Base-by-base conservation (phyloP, 805 yeast species). In the Hanseniaspora guilliermondii region DNA sequence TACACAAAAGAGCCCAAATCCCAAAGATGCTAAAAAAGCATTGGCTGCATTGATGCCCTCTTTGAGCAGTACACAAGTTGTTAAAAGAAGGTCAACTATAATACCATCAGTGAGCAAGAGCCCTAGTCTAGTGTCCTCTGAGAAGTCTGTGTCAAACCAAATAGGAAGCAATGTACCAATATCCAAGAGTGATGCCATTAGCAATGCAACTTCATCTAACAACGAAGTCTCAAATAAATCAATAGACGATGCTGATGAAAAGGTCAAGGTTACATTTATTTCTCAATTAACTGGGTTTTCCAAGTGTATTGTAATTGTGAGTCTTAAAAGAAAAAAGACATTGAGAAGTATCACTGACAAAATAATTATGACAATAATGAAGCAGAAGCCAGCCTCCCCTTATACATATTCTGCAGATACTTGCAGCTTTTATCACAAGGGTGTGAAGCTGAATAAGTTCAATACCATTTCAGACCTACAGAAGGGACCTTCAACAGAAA, bases 311-410 rank as follows among this genome's bases (percentile, higher is more conserved):
- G 36, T 49, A 6, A 46, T 49, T 5, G 45, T 49, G 21, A 45
- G 38, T 24, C n/a, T 49, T 6, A 49, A 49, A 25, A 16, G 25
- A 33, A 49, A 36, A 21, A 49, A 49, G 27, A 35, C 53, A 1
- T 25, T 49, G 21, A 49, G 44, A 27, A 49, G 48, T n/a, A 49
- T 49, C 14, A 9, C 38, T 6, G 42, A 38, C 27, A 49, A 42
- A 35, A 45, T 33, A 14, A 39, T 49, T 2, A 7, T 22, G 6
- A 45, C 53, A 6, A 35, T 49, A 6, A 6, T 49, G 7, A 39
- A 41, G 11, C 47, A 49, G 36, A 49, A n/a, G 14, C 17, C 30
- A 12, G 32, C 19, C 6, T 19, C 37, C 2, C 32, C 21, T 14
- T 19, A 22, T 5, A 30, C 30, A 0, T n/a, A 24, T 17, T 30